phyloP scores from a whole-genome alignment of 768 basidiomycete species.

The Pulveroboletus sp. region DNA sequence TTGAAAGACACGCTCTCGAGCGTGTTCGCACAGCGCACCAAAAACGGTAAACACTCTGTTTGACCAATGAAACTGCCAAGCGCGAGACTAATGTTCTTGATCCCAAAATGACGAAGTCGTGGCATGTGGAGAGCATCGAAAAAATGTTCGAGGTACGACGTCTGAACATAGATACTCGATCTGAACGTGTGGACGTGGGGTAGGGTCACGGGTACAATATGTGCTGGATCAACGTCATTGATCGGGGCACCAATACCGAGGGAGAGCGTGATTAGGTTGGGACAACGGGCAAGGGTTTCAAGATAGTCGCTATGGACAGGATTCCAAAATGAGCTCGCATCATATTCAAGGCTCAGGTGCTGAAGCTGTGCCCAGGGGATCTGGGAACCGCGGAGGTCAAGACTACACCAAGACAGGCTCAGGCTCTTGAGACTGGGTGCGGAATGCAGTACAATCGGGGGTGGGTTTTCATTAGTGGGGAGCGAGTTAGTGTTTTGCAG shows the following conservation, averaged over 20 bases:
- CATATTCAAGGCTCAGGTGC: conserved; percentile 24
- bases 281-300: conserved; percentile 18
- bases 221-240: conserved; percentile 10
- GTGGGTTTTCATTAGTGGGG: conserved; percentile 22
- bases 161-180: conserved; percentile 25
- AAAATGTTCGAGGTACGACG: conserved; percentile 19
- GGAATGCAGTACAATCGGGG: conserved; percentile 21
- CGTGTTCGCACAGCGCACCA: conserved; percentile 23
- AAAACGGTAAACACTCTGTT: conserved; percentile 25
- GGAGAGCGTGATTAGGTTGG: conserved; percentile 24
- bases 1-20: conserved; percentile 24
- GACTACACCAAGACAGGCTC: conserved; percentile 24
- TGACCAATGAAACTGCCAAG: conserved; percentile 25
- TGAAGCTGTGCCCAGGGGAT: conserved; percentile 28
- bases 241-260: conserved; percentile 24
- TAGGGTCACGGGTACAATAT: conserved; percentile 22
- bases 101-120: conserved; percentile 20
- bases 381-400: conserved; percentile 25
- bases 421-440: conserved; percentile 27
- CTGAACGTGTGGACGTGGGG: conserved; percentile 26
- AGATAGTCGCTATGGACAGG: conserved; percentile 28
- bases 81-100: conserved; percentile 28
- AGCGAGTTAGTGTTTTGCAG: conserved; percentile 24
- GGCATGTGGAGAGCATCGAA: conserved; percentile 27
- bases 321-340: conserved; percentile 28